Evolutionary conservation across 2,329 filamentous ascomycete genomes (phyloP).

Genomic region (Elsinoe arachidis): DNA sequence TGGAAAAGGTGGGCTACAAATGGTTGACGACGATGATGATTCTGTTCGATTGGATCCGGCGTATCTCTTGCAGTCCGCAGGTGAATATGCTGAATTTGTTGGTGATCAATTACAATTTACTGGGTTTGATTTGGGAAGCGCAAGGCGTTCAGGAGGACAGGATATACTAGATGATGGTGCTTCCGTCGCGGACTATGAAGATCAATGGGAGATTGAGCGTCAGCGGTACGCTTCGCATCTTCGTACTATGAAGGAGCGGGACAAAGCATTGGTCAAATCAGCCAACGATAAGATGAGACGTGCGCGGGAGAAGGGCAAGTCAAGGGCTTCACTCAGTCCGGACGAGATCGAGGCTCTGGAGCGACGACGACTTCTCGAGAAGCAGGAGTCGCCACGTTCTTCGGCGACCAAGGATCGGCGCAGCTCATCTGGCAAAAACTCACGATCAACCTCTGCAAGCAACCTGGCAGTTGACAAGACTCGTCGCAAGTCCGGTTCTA

Average conservation of each 20-base stretch:
- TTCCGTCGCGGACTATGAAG: slow-evolving; percentile 41
- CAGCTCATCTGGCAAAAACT: slow-evolving; percentile 22
- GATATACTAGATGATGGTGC: slow-evolving; percentile 39
- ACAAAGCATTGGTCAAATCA: slow-evolving; percentile 67
- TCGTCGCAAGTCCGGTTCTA: slow-evolving; percentile 26
- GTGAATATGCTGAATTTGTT: slow-evolving; percentile 27
- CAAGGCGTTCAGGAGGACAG: slow-evolving; percentile 34
- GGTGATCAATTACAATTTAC: slow-evolving; percentile 42
- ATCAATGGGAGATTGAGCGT: slow-evolving; percentile 28
- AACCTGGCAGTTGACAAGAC: slow-evolving; percentile 30
- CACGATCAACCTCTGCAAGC: slow-evolving; percentile 29
- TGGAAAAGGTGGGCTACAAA: slow-evolving; percentile 22
- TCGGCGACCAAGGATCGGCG: slow-evolving; percentile 17
- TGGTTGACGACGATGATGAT: slow-evolving; percentile 37
- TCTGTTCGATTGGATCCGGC: slow-evolving; percentile 35
- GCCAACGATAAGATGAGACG: slow-evolving; percentile 72
- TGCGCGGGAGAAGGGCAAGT: slow-evolving; percentile 66
- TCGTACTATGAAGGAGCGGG: slow-evolving; percentile 53
- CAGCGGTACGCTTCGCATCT: slow-evolving; percentile 39
- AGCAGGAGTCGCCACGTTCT: slow-evolving; percentile 12
- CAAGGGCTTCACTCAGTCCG: slow-evolving; percentile 69
- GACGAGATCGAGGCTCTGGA: slow-evolving; percentile 76
- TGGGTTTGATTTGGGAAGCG: slow-evolving; percentile 38
- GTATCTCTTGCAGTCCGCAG: slow-evolving; percentile 23
- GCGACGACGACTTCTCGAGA: slow-evolving; percentile 34